Evolutionary conservation across 176 grass and related monocot species (phyloP).

Genomic region (Oryza meyeriana): DNA sequence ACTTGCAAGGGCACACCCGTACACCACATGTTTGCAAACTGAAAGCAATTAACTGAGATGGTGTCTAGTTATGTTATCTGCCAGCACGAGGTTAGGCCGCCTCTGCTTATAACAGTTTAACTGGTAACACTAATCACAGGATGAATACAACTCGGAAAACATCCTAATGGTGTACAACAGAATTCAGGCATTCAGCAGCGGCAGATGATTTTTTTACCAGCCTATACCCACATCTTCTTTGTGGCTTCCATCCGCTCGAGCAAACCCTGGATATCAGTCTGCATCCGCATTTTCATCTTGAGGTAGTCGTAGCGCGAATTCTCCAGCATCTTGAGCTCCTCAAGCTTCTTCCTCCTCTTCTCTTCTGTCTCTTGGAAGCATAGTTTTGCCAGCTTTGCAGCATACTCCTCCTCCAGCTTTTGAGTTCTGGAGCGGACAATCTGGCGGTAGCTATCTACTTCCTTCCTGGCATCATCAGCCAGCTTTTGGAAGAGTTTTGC

Average conservation of each 20-base stretch:
- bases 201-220: background rate
- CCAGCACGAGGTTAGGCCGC: conserved; percentile 37
- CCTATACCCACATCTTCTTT: conserved; percentile 96
- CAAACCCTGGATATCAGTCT: conserved; percentile 91
- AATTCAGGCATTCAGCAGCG: conserved; percentile 18
- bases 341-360: conserved; percentile 86
- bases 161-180: conserved; percentile 30
- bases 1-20: conserved; percentile 6
- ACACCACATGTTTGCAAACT: conserved; percentile 22
- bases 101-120: conserved; percentile 27
- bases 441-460: conserved; percentile 76
- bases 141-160: conserved; percentile 34
- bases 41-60: conserved; percentile 19
- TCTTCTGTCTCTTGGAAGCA: conserved; percentile 78
- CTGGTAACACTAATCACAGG: conserved; percentile 27
- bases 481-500: conserved; percentile 95
- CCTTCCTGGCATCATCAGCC: conserved; percentile 77
- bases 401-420: conserved; percentile 90
- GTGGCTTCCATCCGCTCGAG: conserved; percentile 98
- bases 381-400: conserved; percentile 52
- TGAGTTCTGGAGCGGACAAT: conserved; percentile 59
- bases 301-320: conserved; percentile 86
- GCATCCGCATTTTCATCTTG: conserved; percentile 99
- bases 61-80: conserved; percentile 17
- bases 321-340: conserved; percentile 88